Base-by-base conservation (phyloP, 495 filamentous ascomycete genomes). In the Hyaloscypha hepaticicola region DNA sequence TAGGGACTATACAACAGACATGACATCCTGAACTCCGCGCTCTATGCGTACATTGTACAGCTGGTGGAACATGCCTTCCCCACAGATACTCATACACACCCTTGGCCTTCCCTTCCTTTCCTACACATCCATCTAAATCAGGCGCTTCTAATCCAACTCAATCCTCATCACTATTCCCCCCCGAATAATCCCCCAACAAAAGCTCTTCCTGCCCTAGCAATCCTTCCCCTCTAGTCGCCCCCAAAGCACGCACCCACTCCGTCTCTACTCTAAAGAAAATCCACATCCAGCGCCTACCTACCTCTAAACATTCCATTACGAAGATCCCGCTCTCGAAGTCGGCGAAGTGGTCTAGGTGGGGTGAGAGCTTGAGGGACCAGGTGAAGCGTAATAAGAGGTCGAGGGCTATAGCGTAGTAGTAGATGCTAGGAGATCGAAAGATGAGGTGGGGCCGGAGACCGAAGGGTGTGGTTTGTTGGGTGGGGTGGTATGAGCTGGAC, bases 231-330 rank as follows among this genome's bases (percentile, higher is more conserved):
- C 33, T 2, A 24, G 31, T n/a, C 8, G 61, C 53, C 6, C 24
- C 27, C 9, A 60, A 56, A 27, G 38, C 60, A 22, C 70, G 24
- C 8, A 70, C 76, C 89, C 89, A 96, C 79, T 99, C 95, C 24
- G 91, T 90, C 80, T 99, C 95, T 25, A 93, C 86, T 3, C 95
- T 85, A 74, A 98, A 93, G 76, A 98, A 97, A 52, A 95, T 90
- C 95, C 95, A 99, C 69, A 98, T 84, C 93, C 93, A 97, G 21
- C 95, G 83, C 48, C 95, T 84, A 22, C 89, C 81, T 8, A 98
- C 87, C 75, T 99, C 95, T 21, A 95, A 77, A 41, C 89, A 78
- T 78, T 97, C 88, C 67, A 97, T 84, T n/a, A 92, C 64, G 73
- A 96, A 99, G 41, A 98, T 87, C 1, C 82, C 80, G 56, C 87